Evolutionary conservation across 495 filamentous ascomycete species (phyloP).

Genomic region (Xylaria nigripes): DNA sequence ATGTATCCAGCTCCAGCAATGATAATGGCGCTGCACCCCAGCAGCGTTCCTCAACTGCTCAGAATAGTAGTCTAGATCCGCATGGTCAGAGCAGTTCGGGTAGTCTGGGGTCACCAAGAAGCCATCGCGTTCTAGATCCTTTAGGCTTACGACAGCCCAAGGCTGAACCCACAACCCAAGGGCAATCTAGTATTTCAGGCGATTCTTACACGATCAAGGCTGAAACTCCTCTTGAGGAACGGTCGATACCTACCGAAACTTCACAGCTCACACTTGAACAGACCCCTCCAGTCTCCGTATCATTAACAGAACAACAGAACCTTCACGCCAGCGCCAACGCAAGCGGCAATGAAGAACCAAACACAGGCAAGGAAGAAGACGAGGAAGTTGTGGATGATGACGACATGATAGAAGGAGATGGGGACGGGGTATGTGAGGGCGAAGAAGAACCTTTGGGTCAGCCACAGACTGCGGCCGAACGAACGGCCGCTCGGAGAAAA

Average conservation of each 20-base stretch:
- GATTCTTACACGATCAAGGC: slow-evolving; percentile 34
- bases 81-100: slow-evolving; percentile 28
- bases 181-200: slow-evolving; percentile 31
- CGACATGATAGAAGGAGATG: slow-evolving; percentile 42
- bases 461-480: slow-evolving; percentile 58
- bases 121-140: slow-evolving; percentile 33
- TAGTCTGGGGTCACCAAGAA: slow-evolving; percentile 27
- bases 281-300: slow-evolving; percentile 33
- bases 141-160: slow-evolving; percentile 39
- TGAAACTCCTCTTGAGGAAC: slow-evolving; percentile 37
- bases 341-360: slow-evolving; percentile 36
- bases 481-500: slow-evolving; percentile 75
- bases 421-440: slow-evolving; percentile 33
- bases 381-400: slow-evolving; percentile 46
- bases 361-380: slow-evolving; percentile 44
- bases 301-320: slow-evolving; percentile 32
- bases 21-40: slow-evolving; percentile 37
- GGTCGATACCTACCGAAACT: slow-evolving; percentile 33
- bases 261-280: slow-evolving; percentile 33
- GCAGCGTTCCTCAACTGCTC: slow-evolving; percentile 31
- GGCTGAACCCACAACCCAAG: slow-evolving; percentile 23
- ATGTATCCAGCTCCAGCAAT: slow-evolving; percentile 34
- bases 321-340: slow-evolving; percentile 25
- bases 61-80: slow-evolving; percentile 27
- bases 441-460: slow-evolving; percentile 37